Conservation (phyloP, 176 grass and related monocot genomes). For the Aegilops longissima region DNA sequence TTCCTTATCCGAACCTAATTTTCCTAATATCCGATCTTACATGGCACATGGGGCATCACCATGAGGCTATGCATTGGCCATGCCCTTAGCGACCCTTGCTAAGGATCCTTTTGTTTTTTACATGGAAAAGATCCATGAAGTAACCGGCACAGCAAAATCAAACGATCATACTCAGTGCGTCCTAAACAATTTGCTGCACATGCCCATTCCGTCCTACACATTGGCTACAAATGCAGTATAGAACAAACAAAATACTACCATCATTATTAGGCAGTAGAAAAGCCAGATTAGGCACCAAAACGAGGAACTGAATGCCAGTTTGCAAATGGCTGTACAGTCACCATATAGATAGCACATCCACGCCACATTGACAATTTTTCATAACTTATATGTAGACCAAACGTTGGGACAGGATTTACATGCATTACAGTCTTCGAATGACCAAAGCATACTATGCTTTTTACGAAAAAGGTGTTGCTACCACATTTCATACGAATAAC, state of each 20-base stretch:
- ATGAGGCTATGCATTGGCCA: no score
- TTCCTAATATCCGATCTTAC: no score
- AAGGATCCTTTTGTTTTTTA: no score
- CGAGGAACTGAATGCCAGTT: background rate
- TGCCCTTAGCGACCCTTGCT: no score
- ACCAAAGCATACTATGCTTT: background rate
- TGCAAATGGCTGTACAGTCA: background rate
- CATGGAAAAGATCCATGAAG: no score
- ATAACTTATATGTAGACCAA: constrained; percentile 3
- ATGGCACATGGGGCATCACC: no score
- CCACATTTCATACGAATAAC: background rate
- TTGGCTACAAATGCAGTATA: background rate
- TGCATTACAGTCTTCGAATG: constrained; percentile 5
- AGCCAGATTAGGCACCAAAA: background rate
- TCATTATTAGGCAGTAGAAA: background rate
- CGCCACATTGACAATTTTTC: background rate
- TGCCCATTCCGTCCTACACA: background rate
- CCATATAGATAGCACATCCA: background rate
- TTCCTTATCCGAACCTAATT: no score
- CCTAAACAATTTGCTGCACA: background rate
- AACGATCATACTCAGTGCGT: background rate
- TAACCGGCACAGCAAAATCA: no score
- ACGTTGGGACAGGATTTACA: constrained; percentile 9
- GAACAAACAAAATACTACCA: background rate
- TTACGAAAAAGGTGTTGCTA: background rate